These are phyloP conservation scores for Boletus sp. DNA, from an alignment of 1,284 basidiomycete species.

Conservation along the genomic window DNA sequence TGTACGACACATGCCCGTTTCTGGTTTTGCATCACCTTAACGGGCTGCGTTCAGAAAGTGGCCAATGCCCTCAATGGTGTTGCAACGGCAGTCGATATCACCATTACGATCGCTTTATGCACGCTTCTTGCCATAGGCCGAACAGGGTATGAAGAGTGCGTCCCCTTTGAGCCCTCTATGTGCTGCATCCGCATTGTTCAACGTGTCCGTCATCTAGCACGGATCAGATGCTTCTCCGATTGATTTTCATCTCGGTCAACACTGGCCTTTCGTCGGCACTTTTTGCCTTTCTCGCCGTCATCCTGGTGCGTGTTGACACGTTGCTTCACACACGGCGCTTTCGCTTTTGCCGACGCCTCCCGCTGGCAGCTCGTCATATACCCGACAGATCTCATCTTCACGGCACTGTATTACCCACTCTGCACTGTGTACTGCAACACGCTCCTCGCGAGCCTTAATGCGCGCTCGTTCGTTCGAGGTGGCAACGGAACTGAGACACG, in stretches of 20 bases:
- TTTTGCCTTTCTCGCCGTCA: conserved; percentile 24
- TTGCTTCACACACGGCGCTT: neutral
- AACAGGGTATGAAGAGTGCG: conserved; percentile 23
- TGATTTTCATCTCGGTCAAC: conserved; percentile 27
- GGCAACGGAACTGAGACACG: neutral
- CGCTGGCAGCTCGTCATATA: conserved; percentile 19
- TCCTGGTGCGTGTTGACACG: conserved; percentile 15
- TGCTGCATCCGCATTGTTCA: neutral
- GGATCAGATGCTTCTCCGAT: conserved; percentile 22
- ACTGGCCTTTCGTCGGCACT: conserved; percentile 25
- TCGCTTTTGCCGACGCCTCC: neutral
- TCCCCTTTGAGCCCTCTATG: neutral
- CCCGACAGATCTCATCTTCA: conserved; percentile 24
- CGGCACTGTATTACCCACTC: conserved; percentile 29
- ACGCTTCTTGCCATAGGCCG: conserved; percentile 21
- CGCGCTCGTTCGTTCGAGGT: conserved; percentile 18
- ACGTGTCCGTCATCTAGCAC: conserved; percentile 11
- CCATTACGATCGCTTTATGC: conserved; percentile 23
- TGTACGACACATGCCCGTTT: conserved; percentile 8
- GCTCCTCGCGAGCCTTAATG: conserved; percentile 32
- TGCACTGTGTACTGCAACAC: conserved; percentile 34
- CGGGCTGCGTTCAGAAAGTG: conserved; percentile 10
- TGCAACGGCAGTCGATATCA: conserved; percentile 22
- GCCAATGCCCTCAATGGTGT: conserved; percentile 15
- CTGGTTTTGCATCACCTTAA: conserved; percentile 8